Conservation (phyloP, 139 green algal genomes). For the Chlorella sorokiniana region DNA sequence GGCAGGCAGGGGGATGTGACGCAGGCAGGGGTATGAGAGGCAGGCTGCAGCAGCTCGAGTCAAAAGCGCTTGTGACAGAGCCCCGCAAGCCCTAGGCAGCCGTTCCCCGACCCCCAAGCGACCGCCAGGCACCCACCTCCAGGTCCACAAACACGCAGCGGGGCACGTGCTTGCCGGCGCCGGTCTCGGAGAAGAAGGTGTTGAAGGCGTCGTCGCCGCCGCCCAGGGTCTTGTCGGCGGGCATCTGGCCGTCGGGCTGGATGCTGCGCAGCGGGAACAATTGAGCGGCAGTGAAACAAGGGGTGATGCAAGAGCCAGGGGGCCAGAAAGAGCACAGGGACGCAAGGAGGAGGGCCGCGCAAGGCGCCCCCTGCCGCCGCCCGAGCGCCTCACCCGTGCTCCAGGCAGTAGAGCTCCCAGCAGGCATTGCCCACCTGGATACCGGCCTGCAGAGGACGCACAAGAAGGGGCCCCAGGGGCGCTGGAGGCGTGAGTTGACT, state of each 20-base stretch:
- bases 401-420: conserved; percentile 99
- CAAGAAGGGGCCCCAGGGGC: background rate
- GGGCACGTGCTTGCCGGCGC: conserved; percentile 94
- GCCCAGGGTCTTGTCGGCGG: conserved; percentile 93
- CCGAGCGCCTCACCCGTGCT: conserved; percentile 85
- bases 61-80: background rate
- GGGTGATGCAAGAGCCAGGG: background rate
- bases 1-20: background rate
- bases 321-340: background rate
- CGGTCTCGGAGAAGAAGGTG: conserved; percentile 98
- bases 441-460: conserved; percentile 33
- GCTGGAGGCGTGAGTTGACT: background rate
- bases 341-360: background rate
- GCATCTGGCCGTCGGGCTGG: conserved; percentile 97
- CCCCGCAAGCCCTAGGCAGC: background rate
- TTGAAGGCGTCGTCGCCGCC: conserved; percentile 92
- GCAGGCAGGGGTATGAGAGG: background rate
- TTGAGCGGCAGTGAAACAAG: background rate
- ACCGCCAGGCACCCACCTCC: conserved; percentile 75
- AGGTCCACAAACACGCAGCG: conserved; percentile 95
- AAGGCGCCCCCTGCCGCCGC: conserved; percentile 3
- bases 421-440: conserved; percentile 96
- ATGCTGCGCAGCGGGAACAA: conserved; percentile 66
- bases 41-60: background rate
- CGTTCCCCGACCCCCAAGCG: too few species aligned